Conservation (phyloP, 1,284 basidiomycete species). For the Erythrobasidium hasegawianum region DNA sequence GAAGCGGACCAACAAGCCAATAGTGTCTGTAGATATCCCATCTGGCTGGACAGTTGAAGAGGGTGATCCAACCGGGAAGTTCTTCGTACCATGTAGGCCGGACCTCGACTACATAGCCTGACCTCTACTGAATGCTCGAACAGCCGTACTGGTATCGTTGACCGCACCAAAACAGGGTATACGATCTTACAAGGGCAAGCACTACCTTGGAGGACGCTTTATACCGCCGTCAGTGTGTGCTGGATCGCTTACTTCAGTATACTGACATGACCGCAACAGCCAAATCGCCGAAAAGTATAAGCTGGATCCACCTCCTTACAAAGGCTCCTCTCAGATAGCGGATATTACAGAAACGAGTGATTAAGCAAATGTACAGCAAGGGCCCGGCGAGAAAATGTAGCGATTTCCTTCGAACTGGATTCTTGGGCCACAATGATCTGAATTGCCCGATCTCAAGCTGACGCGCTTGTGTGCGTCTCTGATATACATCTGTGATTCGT, state of each 20-base stretch:
- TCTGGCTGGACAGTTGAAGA: conserved; percentile 90
- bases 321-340: conserved; percentile 38
- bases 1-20: conserved; percentile 60
- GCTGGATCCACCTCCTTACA: conserved; percentile 51
- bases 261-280: conserved; percentile 53
- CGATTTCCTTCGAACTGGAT: neutral
- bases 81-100: conserved; percentile 40
- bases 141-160: conserved; percentile 78
- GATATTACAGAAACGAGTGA: conserved; percentile 36
- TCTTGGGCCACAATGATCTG: neutral
- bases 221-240: conserved; percentile 64
- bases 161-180: conserved; percentile 92
- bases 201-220: conserved; percentile 91
- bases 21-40: conserved; percentile 83
- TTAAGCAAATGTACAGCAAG: neutral
- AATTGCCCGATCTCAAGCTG: no score
- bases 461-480: no score
- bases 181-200: conserved; percentile 67
- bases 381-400: neutral
- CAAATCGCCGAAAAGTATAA: conserved; percentile 65
- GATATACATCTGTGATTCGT: neutral
- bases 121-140: conserved; percentile 45
- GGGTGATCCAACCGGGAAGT: conserved; percentile 55
- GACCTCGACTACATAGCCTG: conserved; percentile 27
- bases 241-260: neutral